phyloP scores from a whole-genome alignment of 2,329 filamentous ascomycete genomes.

The Akanthomyces dipterigenus region DNA sequence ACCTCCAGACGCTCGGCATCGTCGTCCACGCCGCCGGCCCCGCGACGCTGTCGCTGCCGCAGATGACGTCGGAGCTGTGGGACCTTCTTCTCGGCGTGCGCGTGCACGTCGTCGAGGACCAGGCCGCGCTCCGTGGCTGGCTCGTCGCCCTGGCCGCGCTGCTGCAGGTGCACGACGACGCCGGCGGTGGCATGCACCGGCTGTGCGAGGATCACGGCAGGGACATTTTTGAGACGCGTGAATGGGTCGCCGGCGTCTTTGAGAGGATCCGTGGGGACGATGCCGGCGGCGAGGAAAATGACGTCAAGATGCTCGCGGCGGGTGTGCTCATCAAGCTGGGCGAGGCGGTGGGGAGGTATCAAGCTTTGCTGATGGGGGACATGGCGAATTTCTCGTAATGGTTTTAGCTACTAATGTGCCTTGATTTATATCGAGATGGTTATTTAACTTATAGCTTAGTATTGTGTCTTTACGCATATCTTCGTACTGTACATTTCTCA shows the following conservation, averaged over 20 bases:
- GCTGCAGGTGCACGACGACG: slow-evolving; percentile 69
- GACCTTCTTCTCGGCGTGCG: slow-evolving; percentile 68
- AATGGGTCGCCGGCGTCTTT: slow-evolving; percentile 78
- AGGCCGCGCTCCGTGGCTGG: slow-evolving; percentile 63
- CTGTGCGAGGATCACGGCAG: slow-evolving; percentile 69
- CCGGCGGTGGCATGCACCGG: slow-evolving; percentile 46
- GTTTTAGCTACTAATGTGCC: background rate
- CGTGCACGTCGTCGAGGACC: slow-evolving; percentile 52
- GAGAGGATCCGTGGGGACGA: slow-evolving; percentile 47
- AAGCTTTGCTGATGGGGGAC: slow-evolving; percentile 68
- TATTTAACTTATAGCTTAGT: background rate
- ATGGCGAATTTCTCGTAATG: slow-evolving; percentile 36
- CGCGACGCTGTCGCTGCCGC: slow-evolving; percentile 64
- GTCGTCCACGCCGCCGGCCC: slow-evolving; percentile 79
- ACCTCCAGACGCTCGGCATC: slow-evolving; percentile 79
- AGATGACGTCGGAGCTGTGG: slow-evolving; percentile 81
- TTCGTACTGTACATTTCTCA: background rate
- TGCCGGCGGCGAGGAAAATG: slow-evolving; percentile 61
- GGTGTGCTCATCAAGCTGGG: slow-evolving; percentile 70
- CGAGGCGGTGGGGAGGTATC: slow-evolving; percentile 77
- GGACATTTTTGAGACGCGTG: slow-evolving; percentile 76
- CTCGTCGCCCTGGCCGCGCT: slow-evolving; percentile 74
- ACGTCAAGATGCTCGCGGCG: slow-evolving; percentile 71
- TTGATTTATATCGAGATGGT: background rate
- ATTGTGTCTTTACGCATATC: background rate